These are phyloP conservation scores for Hansenula anomala DNA, from an alignment of 1,139 yeast species.

Conservation along the genomic window DNA sequence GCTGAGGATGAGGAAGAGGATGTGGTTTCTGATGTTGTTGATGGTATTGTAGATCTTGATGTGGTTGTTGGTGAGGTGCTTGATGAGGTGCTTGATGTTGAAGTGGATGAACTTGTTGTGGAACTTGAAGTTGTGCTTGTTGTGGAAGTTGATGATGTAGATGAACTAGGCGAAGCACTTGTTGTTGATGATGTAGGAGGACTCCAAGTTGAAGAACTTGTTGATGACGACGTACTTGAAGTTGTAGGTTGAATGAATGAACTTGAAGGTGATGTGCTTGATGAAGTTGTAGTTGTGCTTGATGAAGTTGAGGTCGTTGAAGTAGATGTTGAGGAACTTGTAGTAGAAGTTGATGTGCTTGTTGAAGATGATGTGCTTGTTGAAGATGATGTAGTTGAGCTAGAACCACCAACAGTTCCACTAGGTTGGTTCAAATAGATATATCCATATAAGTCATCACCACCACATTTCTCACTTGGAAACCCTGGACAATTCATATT, in stretches of 20 bases:
- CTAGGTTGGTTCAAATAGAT: constrained; percentile 8
- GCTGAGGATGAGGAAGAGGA: constrained; percentile 5
- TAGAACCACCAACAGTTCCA: constrained; percentile 3
- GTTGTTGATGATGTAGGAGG: background rate
- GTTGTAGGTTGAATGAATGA: background rate
- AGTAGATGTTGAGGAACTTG: constrained; percentile 5
- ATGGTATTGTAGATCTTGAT: background rate
- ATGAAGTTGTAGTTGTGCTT: constrained; percentile 1
- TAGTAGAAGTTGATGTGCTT: constrained; percentile 18
- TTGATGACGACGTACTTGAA: background rate
- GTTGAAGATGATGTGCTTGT: constrained; percentile 4
- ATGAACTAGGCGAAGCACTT: constrained; percentile 16
- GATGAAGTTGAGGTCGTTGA: constrained; percentile 6
- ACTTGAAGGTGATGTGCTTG: background rate
- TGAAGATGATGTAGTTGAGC: background rate
- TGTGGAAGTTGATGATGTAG: constrained; percentile 19
- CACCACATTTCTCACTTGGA: constrained; percentile 20
- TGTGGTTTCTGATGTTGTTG: no score
- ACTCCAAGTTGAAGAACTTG: background rate
- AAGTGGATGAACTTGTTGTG: constrained; percentile 12
- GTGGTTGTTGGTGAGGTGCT: background rate
- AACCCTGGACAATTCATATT: constrained; percentile 47
- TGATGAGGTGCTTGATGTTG: constrained; percentile 7
- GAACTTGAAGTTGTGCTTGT: background rate
- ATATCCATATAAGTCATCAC: constrained; percentile 18